Evolutionary conservation across 2,329 filamentous ascomycete species (phyloP), one percentile per base, ranked within the genome.

Genomic region (Colletotrichum shisoi): DNA sequence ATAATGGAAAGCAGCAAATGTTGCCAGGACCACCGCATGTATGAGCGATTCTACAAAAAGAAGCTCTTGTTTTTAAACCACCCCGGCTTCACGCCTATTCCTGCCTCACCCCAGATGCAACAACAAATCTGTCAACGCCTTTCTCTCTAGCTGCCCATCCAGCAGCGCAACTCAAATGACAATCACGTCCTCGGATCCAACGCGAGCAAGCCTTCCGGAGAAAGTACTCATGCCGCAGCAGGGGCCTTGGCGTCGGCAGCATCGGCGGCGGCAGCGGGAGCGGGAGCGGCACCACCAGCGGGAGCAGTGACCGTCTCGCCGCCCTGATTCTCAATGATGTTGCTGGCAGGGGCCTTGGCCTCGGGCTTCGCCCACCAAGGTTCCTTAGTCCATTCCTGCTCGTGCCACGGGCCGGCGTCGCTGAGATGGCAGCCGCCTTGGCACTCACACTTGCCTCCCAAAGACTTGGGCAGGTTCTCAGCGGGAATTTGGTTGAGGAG

Each of bases 371-470:
- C 83, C 83, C 88, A 89, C 82, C 89, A 88, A 70, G 87, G 81
- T 58, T 90, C 84, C 75, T 82, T 87, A 61, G 85, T 81, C 83
- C 85, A 94, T 79, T 91, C 77, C 34, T 85, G 73, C 69, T 94
- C 91, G 72, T 86, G 85, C 95, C 95, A 99, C 60, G 95, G 95
- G 59, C 95, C 95, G 69, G 89, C 89, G 77, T 99, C 94, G 79
- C 92, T 96, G 74, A 96, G 81, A 78, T 87, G 82, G 80, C 95
- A 99, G 69, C 93, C 94, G 67, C 91, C 92, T 40, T 83, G 77
- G 79, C 95, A 99, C 70, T 90, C 79, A 81, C 95, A 99, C 46
- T 79, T 84, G 69, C 95, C 95, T 71, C 95, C 95, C 73, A 97
- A 94, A 68, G 87, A 83, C 79, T 89, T 89, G 69, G 95, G 95